phyloP scores from a whole-genome alignment of 306 rosid genomes.

The Phaseolus lunatus region DNA sequence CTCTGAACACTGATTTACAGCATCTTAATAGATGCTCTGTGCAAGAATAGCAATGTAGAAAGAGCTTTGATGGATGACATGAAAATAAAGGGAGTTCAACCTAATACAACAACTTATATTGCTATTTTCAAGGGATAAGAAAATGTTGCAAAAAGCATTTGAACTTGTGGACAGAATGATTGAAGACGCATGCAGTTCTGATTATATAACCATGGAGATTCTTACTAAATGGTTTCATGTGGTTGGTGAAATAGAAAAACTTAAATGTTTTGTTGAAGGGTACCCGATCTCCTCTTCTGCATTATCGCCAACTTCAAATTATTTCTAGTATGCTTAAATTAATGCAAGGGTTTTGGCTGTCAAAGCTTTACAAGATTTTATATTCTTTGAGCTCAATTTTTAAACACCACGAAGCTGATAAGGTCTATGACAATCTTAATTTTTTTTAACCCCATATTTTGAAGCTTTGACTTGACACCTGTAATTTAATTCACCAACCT shows the following conservation, averaged over 20 bases:
- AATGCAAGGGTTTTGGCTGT: conserved; percentile 22
- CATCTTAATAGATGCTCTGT: conserved; percentile 67
- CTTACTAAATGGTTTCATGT: conserved; percentile 80
- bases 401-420: background rate
- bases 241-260: conserved; percentile 57
- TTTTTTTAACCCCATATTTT: background rate
- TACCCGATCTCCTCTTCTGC: conserved; percentile 42
- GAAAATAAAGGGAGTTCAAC: conserved; percentile 64
- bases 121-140: conserved; percentile 65
- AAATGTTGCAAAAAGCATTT: conserved; percentile 61
- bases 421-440: background rate
- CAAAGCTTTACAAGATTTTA: conserved; percentile 17
- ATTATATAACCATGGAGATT: conserved; percentile 75
- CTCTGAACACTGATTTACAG: conserved; percentile 74
- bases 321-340: no score
- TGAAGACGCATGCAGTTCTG: conserved; percentile 69
- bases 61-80: conserved; percentile 67
- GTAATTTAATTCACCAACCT: background rate
- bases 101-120: conserved; percentile 67
- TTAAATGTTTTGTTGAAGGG: conserved; percentile 58
- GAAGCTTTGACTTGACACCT: background rate
- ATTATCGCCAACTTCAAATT: conserved; percentile 17
- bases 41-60: conserved; percentile 62
- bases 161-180: conserved; percentile 72
- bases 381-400: conserved; percentile 6